Base-by-base conservation (phyloP, 2,329 filamentous ascomycete species). In the Scytalidium sp. region DNA sequence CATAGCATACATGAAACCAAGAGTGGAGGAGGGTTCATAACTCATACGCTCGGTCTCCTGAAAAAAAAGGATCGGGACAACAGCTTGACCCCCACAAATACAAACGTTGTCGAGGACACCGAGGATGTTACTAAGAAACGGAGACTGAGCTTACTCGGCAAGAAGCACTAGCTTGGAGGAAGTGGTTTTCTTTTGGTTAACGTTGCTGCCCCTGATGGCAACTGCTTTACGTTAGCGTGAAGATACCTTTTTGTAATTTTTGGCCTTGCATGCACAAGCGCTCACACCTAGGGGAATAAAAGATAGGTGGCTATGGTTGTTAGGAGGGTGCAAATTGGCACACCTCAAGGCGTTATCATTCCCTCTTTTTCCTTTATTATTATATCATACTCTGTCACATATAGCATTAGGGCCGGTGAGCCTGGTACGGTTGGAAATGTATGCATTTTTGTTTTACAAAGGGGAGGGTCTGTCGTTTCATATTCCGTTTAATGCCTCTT, bases 141-240 rank as follows among this genome's bases (percentile, higher is more conserved):
- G 46, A 60, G 56, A 44, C 63, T 57, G 46, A 47, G 57, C 40
- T 49, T 67, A 45, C 53, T 67, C 10, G 63, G 63, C 25, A 69
- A 67, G 56, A 67, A 62, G 45, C 32, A 36, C 17, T 36, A 36
- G 17, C 17, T 29, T 29, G 32, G 13, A n/a, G 13, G 32, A n/a
- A 15, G 32, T 13, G 17, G 13, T 36, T 36, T 5, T 15, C 15
- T 36, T 36, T 15, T 36, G 11, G 13, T 36, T n/a, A 36, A 10
- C 32, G 17, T 5, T n/a, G 17, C 32, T 15, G 5, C 15, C 32
- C 13, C 15, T 15, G 4, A 36, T 36, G 5, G 32, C 32, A 36
- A 36, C 32, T 36, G 13, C 32, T n/a, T 42, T 42, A n/a, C n/a
- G 19, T 6, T 42, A 7, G 6, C 3, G 21, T 9, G 41, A 42